These are phyloP conservation scores for Pichia eremophila DNA, from an alignment of 805 yeast species.

Conservation along the genomic window DNA sequence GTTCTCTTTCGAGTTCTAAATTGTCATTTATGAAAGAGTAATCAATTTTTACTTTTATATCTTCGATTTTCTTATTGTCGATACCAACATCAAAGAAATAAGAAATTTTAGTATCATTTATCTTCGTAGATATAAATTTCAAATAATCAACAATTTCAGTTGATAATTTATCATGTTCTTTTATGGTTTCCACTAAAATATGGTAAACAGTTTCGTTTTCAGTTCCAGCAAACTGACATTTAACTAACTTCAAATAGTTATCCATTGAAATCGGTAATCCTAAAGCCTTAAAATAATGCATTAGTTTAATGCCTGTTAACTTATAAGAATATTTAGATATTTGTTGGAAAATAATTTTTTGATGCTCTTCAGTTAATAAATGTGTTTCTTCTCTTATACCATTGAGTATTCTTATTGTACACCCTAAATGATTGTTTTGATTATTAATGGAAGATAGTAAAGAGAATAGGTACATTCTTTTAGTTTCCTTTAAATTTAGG, in stretches of 20 bases:
- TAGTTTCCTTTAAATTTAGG: conserved; percentile 2
- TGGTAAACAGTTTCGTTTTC: conserved; percentile 19
- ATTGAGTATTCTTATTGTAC: conserved; percentile 10
- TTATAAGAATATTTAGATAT: conserved; percentile 14
- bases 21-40: conserved; percentile 9
- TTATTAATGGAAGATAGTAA: conserved; percentile 16
- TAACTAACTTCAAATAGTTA: conserved; percentile 13
- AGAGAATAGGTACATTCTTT: conserved; percentile 11
- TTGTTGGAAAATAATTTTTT: conserved; percentile 13
- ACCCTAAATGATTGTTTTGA: conserved; percentile 11
- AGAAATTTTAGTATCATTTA: conserved; percentile 11
- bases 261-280: conserved; percentile 6
- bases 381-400: conserved; percentile 3
- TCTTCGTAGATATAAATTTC: conserved; percentile 1
- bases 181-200: conserved; percentile 9
- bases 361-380: conserved; percentile 9
- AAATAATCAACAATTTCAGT: conserved; percentile 3
- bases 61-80: not conserved
- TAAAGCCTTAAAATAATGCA: conserved; percentile 5
- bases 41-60: conserved; percentile 8
- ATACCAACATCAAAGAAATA: conserved; percentile 3
- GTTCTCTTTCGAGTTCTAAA: conserved; percentile 8
- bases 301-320: conserved; percentile 11
- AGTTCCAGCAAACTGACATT: conserved; percentile 16
- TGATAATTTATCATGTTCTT: conserved; percentile 6